phyloP scores from a whole-genome alignment of 352 stramenopile species.

The Detonula confervacea region DNA sequence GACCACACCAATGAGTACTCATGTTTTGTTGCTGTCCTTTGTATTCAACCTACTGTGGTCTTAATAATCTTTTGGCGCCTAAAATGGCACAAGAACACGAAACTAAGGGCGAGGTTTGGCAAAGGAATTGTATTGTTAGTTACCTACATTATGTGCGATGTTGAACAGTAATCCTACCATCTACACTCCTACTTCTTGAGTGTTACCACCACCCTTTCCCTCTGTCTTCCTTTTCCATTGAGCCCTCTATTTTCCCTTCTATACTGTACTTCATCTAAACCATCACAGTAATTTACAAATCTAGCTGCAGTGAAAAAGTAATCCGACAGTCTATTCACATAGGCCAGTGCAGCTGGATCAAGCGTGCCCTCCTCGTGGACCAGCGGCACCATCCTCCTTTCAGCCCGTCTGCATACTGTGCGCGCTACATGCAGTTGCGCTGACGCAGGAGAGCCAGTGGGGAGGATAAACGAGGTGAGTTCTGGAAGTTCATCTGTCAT shows the following conservation, averaged over 20 bases:
- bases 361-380: conserved; percentile 57
- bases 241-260: conserved; percentile 24
- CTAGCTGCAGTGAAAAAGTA: conserved; percentile 81
- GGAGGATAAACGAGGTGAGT: conserved; percentile 80
- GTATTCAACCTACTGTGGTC: too few species aligned
- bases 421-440: conserved; percentile 74
- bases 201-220: conserved; percentile 39
- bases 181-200: conserved; percentile 38
- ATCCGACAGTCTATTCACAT: conserved; percentile 83
- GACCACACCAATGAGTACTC: too few species aligned
- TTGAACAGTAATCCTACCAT: too few species aligned
- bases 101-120: too few species aligned
- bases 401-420: conserved; percentile 79
- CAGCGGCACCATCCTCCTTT: conserved; percentile 62
- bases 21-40: too few species aligned
- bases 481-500: conserved; percentile 81
- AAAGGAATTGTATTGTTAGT: too few species aligned
- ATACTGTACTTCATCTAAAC: conserved; percentile 72
- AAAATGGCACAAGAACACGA: too few species aligned
- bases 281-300: conserved; percentile 74
- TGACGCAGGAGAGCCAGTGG: conserved; percentile 60
- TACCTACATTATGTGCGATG: too few species aligned
- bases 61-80: too few species aligned
- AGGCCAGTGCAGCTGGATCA: conserved; percentile 68
- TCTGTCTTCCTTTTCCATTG: background rate